phyloP scores from a whole-genome alignment of 257 asterid genomes.

The Ballota nigra region DNA sequence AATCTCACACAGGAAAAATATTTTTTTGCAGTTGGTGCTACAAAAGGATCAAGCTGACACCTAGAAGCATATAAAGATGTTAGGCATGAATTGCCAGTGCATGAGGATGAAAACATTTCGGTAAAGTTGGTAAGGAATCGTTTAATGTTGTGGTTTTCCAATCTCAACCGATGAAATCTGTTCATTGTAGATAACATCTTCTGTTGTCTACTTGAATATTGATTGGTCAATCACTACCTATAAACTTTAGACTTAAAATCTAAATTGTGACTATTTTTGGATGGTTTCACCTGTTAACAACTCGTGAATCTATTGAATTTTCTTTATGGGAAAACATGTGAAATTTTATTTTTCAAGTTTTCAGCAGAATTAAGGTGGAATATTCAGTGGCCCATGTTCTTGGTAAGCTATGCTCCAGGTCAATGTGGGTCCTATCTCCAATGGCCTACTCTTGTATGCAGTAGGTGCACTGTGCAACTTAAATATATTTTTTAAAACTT shows the following conservation, averaged over 20 bases:
- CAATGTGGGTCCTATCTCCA: too few relatives aligned
- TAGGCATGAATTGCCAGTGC: background rate
- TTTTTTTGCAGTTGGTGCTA: conserved; percentile 13
- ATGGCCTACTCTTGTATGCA: too few relatives aligned
- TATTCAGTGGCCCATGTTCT: background rate
- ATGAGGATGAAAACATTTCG: background rate
- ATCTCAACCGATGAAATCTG: background rate
- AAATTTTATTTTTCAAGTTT: background rate
- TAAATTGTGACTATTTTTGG: background rate
- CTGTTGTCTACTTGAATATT: background rate
- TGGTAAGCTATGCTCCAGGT: too few relatives aligned
- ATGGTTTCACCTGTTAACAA: background rate
- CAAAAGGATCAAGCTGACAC: background rate
- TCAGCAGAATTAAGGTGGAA: background rate
- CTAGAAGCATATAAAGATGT: background rate
- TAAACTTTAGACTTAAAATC: background rate
- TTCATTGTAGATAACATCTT: background rate
- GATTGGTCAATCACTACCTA: background rate
- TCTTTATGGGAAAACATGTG: background rate
- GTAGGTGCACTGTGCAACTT: too few relatives aligned
- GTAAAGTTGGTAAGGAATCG: background rate
- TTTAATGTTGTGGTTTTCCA: background rate
- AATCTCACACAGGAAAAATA: background rate
- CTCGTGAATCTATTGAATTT: background rate
- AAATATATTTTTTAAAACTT: too few relatives aligned